Base-by-base conservation (phyloP, 2,329 filamentous ascomycete species). In the Fusarium albosuccineum region DNA sequence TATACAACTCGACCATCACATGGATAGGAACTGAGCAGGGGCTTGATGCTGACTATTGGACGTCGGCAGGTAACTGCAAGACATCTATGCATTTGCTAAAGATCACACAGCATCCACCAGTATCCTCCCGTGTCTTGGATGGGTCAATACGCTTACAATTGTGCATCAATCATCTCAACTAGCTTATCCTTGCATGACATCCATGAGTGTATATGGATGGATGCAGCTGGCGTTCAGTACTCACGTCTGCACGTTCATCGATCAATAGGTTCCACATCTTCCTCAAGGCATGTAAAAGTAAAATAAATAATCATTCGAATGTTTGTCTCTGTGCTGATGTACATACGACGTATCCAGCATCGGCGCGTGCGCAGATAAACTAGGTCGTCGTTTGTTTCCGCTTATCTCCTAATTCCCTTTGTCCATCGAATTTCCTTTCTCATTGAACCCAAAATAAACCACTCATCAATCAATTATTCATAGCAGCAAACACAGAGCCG, bases 391-490 rank as follows among this genome's bases (percentile, higher is more conserved):
- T 57, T 34, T 26, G 36, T 42, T 41, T 49, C 42, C 33, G 17
- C 8, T 34, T 37, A 48, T 53, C 33, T 60, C n/a, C 26, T 45
- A 33, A 22, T 42, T 14, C 42, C 36, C 14, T 44, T 27, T 44
- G 22, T 41, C 39, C 50, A 6, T 30, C 16, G 29, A 3, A 17
- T 27, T 53, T 34, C 41, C 36, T 45, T 45, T 34, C 37, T 33
- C 33, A 16, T 45, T 62, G 56, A 54, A 64, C 30, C 42, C 61
- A 48, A 58, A 39, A 65, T 58, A 50, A 30, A 58, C 39, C 27
- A 46, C 26, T 46, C 50, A 44, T 66, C 65, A 66, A 60, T 55
- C 52, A 60, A 68, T 68, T 68, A 68, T 62, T 66, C 65, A 53
- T 68, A 59, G 42, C 49, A 55, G 41, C 40, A 56, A 62, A 57